Evolutionary conservation across 75 land plant genomes (phyloP).

Genomic region (Picea glauca): DNA sequence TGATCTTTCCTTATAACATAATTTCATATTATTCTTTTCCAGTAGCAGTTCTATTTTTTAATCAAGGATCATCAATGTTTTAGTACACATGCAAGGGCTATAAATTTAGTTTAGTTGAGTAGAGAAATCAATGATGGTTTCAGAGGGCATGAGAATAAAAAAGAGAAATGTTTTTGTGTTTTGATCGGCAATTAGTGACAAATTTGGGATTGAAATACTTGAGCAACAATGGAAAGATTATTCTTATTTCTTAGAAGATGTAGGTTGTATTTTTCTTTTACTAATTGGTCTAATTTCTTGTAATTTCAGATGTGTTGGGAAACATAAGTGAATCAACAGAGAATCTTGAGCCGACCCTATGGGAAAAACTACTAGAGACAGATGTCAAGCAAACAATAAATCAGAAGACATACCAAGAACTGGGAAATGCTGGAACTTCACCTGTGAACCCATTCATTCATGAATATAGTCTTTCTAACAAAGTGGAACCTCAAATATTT

Average conservation of each 20-base stretch:
- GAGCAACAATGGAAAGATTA: neutral
- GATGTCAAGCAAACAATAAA: neutral
- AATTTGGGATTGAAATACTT: neutral
- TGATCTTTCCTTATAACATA: too few species aligned
- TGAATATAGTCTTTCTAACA: too few species aligned
- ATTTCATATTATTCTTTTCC: too few species aligned
- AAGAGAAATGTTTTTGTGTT: neutral
- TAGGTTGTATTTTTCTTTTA: neutral
- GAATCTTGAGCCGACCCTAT: neutral
- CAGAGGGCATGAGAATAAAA: neutral
- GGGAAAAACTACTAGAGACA: conserved; percentile 2
- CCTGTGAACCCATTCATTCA: neutral
- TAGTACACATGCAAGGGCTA: too few species aligned
- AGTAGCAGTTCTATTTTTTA: too few species aligned
- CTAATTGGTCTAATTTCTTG: neutral
- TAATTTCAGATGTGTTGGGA: neutral
- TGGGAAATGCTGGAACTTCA: neutral
- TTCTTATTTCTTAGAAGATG: neutral
- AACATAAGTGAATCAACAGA: neutral
- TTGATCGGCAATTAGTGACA: neutral
- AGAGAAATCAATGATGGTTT: neutral
- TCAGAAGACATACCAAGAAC: neutral
- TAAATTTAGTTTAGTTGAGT: too few species aligned
- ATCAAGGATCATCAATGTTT: too few species aligned
- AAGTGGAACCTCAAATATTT: too few species aligned